Percentiles rank a stretch among this genome's conserved stretches.
Conservation (phyloP, 1,284 basidiomycete species). For the Phenoliferia sp. region DNA sequence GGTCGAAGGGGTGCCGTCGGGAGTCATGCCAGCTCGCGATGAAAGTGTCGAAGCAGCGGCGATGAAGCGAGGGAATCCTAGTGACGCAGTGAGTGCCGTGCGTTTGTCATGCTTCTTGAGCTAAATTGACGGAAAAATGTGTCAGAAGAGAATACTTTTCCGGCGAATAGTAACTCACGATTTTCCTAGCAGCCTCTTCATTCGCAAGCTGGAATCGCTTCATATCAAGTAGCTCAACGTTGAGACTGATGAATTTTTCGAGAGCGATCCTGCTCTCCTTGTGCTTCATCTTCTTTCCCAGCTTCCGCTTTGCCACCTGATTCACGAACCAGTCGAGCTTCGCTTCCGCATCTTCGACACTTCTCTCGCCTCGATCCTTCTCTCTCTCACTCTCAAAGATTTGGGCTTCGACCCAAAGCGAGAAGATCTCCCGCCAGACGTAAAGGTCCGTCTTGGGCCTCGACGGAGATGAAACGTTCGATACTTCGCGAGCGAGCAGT, state of each 20-base stretch:
- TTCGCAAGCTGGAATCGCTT: constrained; percentile 75
- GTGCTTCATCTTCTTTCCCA: constrained; percentile 60
- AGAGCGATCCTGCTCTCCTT: constrained; percentile 63
- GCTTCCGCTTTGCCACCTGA: constrained; percentile 58
- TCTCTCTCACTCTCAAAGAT: constrained; percentile 81
- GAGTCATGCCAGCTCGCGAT: not conserved
- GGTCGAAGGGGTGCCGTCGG: constrained; percentile 33
- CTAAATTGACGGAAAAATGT: constrained; percentile 3
- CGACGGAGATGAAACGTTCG: constrained; percentile 46
- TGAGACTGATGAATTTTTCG: constrained; percentile 73
- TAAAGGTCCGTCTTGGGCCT: constrained; percentile 67
- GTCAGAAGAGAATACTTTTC: no score
- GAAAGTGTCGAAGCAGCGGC: constrained; percentile 7
- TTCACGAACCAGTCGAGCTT: constrained; percentile 66
- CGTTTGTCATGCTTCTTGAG: constrained; percentile 93
- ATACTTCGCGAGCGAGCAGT: constrained; percentile 59
- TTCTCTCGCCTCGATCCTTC: constrained; percentile 59
- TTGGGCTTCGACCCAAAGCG: constrained; percentile 76
- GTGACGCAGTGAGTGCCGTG: constrained; percentile 55
- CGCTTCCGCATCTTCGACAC: constrained; percentile 65
- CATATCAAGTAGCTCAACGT: constrained; percentile 73
- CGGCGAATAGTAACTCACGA: constrained; percentile 28
- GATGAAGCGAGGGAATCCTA: constrained; percentile 45
- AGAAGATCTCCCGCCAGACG: constrained; percentile 86
- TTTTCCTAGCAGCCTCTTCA: constrained; percentile 64